These are phyloP conservation scores for Climacium dendroides DNA, from an alignment of 225 moss, liverwort and hornwort genomes.

Conservation along the genomic window DNA sequence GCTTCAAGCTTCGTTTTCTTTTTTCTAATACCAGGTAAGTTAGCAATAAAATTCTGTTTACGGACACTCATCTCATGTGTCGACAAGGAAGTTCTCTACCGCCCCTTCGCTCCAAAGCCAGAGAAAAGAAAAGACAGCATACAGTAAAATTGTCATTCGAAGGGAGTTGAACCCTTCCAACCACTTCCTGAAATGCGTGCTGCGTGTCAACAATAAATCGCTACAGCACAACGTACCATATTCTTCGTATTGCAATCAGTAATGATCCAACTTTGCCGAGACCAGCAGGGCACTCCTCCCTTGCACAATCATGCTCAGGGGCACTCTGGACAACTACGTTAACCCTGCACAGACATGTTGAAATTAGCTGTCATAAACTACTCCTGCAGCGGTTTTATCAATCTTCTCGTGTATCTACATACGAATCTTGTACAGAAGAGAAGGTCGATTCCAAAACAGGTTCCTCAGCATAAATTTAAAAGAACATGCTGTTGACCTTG, in stretches of 20 bases:
- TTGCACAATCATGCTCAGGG: no score
- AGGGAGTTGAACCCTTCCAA: not conserved
- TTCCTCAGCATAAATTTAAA: no score
- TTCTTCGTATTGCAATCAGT: not conserved
- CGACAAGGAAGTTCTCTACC: no score
- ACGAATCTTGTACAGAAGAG: no score
- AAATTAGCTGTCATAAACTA: no score
- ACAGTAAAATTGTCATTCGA: not conserved
- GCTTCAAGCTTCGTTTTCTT: no score
- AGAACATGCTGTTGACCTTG: accelerated
- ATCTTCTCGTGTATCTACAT: no score
- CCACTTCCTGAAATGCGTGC: not conserved
- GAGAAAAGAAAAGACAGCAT: not conserved
- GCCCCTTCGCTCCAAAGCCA: not conserved
- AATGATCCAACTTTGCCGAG: not conserved
- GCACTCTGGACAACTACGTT: not conserved
- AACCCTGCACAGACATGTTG: not conserved
- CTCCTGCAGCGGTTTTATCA: accelerated
- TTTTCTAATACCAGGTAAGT: no score
- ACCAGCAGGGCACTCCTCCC: no score
- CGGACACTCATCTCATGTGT: no score
- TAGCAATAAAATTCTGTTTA: no score
- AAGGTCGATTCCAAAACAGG: no score
- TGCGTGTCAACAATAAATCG: not conserved
- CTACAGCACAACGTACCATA: not conserved